Conservation (phyloP, 1,284 basidiomycete genomes). For the Trametes sp. region DNA sequence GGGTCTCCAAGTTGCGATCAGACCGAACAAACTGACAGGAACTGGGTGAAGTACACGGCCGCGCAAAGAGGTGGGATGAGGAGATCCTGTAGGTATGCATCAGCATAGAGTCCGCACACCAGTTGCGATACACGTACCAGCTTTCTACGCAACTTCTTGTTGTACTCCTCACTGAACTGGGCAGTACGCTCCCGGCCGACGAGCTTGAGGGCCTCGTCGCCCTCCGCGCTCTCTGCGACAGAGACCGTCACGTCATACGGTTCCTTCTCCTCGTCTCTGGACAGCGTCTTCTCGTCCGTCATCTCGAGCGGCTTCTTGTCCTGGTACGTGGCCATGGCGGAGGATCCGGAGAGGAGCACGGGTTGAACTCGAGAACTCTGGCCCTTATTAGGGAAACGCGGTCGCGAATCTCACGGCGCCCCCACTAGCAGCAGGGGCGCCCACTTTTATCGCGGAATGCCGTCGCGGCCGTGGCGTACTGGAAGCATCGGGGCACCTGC, state of each 20-base stretch:
- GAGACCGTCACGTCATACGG: constrained; percentile 30
- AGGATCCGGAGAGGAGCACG: constrained; percentile 5
- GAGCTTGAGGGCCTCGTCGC: constrained; percentile 66
- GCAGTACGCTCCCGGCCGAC: constrained; percentile 59
- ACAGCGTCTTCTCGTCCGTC: constrained; percentile 25
- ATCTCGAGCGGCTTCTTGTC: constrained; percentile 22
- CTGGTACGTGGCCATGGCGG: constrained; percentile 22
- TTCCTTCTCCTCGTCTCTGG: constrained; percentile 34
- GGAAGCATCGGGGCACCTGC: constrained; percentile 13
- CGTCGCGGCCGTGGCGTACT: constrained; percentile 3
- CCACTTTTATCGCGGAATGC: constrained; percentile 14
- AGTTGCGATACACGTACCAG: constrained; percentile 50
- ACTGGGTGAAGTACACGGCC: constrained; percentile 73
- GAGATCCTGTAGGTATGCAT: constrained; percentile 50
- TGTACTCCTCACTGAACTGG: constrained; percentile 69
- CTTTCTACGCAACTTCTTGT: constrained; percentile 62
- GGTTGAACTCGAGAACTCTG: constrained; percentile 2
- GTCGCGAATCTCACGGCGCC: constrained; percentile 12
- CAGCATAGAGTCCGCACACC: not conserved
- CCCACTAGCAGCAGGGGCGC: constrained; percentile 6
- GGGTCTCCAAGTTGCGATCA: not conserved
- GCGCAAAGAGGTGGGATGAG: constrained; percentile 69
- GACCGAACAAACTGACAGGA: constrained; percentile 51
- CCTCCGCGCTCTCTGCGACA: constrained; percentile 48
- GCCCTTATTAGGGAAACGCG: constrained; percentile 1